Evolutionary conservation across 345 rosid species (phyloP).

Genomic region (Arabis alpina): DNA sequence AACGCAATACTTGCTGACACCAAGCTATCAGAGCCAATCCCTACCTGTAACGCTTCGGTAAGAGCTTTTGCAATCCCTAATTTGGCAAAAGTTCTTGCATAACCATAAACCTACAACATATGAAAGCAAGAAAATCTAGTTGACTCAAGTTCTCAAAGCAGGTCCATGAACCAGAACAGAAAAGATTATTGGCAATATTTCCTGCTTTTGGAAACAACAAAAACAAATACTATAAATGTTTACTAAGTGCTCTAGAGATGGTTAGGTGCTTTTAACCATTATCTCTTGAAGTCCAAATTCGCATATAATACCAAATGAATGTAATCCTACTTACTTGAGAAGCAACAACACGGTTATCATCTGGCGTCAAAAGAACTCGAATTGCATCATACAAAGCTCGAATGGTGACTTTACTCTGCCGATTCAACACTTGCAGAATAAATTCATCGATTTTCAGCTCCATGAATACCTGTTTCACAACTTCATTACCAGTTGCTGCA

Average conservation of each 20-base stretch:
- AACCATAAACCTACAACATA: conserved; percentile 76
- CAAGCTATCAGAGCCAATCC: conserved; percentile 73
- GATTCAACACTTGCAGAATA: conserved; percentile 61
- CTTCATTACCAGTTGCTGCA: conserved; percentile 84
- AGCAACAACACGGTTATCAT: conserved; percentile 94
- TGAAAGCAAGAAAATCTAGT: conserved; percentile 31
- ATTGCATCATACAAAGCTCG: conserved; percentile 74
- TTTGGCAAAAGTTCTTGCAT: conserved; percentile 88
- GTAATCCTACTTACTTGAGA: conserved; percentile 69
- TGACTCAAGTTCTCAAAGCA: conserved; percentile 13
- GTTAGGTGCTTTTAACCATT: background rate
- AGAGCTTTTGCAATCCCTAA: conserved; percentile 76
- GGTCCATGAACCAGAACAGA: background rate
- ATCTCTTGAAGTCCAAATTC: background rate
- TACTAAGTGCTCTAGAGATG: too few species aligned
- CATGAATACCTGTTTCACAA: conserved; percentile 79
- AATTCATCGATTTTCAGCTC: conserved; percentile 79
- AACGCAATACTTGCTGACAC: conserved; percentile 80
- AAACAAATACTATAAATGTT: background rate
- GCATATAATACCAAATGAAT: background rate
- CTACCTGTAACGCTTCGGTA: conserved; percentile 63
- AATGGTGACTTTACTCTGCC: conserved; percentile 48
- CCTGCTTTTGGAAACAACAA: background rate
- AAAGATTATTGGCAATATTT: background rate
- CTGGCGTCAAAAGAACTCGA: conserved; percentile 74